Conservation (phyloP, 768 basidiomycete genomes). For the Agrocybe pediades region DNA sequence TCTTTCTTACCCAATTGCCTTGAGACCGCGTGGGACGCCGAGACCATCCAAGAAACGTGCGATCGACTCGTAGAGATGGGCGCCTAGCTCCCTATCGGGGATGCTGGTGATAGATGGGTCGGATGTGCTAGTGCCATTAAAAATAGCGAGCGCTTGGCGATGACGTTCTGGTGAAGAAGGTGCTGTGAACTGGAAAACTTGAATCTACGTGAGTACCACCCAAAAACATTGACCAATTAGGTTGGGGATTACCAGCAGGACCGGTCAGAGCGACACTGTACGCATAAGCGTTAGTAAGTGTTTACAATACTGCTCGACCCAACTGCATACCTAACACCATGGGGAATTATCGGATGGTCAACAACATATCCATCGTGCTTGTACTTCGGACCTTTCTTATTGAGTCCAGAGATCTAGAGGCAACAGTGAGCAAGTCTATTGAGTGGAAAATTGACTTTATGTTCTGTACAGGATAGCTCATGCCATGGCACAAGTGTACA, state of each 20-base stretch:
- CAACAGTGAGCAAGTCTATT: background rate
- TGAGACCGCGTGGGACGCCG: slow-evolving; percentile 84
- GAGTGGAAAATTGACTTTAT: background rate
- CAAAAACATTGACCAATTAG: background rate
- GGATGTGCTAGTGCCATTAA: slow-evolving; percentile 62
- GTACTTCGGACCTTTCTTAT: slow-evolving; percentile 93
- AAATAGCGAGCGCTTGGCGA: slow-evolving; percentile 85
- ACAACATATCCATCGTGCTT: slow-evolving; percentile 87
- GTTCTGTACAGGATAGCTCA: slow-evolving; percentile 76
- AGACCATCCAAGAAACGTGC: slow-evolving; percentile 85
- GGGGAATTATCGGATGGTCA: slow-evolving; percentile 90
- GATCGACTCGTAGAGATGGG: slow-evolving; percentile 80
- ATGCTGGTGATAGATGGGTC: slow-evolving; percentile 74
- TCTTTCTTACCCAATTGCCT: slow-evolving; percentile 63
- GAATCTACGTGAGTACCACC: background rate
- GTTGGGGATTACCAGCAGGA: slow-evolving; percentile 61
- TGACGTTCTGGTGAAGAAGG: slow-evolving; percentile 92
- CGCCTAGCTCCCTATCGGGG: slow-evolving; percentile 78
- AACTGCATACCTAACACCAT: slow-evolving; percentile 69
- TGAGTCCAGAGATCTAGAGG: slow-evolving; percentile 82
- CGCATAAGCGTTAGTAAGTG: background rate
- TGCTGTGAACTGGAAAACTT: slow-evolving; percentile 94
- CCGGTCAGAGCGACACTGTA: slow-evolving; percentile 82
- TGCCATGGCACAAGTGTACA: slow-evolving; percentile 88
- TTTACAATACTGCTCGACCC: background rate